Conservation (phyloP, 768 basidiomycete species). For the Mycena filopes region DNA sequence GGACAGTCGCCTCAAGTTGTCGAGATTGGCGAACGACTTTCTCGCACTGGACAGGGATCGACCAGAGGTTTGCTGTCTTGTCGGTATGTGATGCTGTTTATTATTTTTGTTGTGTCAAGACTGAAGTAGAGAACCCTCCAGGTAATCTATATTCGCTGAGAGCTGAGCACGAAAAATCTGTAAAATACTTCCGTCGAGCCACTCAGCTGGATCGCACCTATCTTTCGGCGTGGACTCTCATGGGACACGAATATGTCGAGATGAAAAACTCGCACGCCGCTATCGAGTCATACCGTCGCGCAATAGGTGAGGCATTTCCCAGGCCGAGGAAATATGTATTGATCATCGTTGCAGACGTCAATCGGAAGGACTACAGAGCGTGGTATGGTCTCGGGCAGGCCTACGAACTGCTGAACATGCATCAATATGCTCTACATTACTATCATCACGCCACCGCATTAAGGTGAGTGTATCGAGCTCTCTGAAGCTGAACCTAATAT, state of each 20-base stretch:
- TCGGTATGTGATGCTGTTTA: slow-evolving; percentile 85
- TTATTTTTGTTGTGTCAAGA: slow-evolving; percentile 2
- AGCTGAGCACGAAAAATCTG: slow-evolving; percentile 94
- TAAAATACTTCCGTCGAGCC: slow-evolving; percentile 93
- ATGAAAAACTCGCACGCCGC: slow-evolving; percentile 99
- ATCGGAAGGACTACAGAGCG: slow-evolving; percentile 95
- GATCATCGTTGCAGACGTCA: slow-evolving; percentile 74
- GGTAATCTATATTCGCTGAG: slow-evolving; percentile 98
- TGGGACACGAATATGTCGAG: slow-evolving; percentile 99
- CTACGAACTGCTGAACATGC: slow-evolving; percentile 97
- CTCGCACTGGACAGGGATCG: slow-evolving; percentile 90
- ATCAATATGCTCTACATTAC: slow-evolving; percentile 94
- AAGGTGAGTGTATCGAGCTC: slow-evolving; percentile 58
- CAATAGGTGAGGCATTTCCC: slow-evolving; percentile 76
- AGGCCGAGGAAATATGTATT: not conserved
- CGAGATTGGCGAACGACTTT: slow-evolving; percentile 92
- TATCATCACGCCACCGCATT: slow-evolving; percentile 96
- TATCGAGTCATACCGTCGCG: slow-evolving; percentile 96
- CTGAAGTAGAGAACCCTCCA: slow-evolving; percentile 44
- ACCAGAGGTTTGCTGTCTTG: slow-evolving; percentile 95
- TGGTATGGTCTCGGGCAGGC: slow-evolving; percentile 99
- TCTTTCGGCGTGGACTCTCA: slow-evolving; percentile 96
- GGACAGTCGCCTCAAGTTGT: slow-evolving; percentile 87
- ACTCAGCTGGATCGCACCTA: slow-evolving; percentile 96
- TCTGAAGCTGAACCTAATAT: slow-evolving; percentile 13